Conservation (phyloP, 208 protist species). For the Wallacemonas sp. region DNA sequence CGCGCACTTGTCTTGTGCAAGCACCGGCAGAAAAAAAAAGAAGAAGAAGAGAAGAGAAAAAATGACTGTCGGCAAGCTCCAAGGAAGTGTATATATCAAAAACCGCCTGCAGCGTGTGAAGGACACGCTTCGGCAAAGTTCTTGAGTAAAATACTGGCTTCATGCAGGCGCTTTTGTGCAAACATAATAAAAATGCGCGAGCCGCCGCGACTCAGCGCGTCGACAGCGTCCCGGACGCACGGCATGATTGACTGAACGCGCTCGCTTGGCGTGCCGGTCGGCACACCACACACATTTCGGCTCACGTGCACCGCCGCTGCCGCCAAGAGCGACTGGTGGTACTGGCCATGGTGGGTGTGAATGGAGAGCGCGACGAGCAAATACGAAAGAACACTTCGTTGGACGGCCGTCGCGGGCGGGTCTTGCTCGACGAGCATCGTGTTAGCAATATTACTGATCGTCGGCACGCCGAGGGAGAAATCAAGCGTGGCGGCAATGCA, state of each 20-base stretch:
- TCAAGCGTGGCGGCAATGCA: conserved; percentile 40
- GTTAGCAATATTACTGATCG: conserved; percentile 45
- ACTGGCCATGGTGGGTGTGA: conserved; percentile 58
- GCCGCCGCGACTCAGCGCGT: background rate
- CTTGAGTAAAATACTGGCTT: background rate
- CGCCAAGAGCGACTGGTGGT: conserved; percentile 49
- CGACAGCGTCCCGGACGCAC: conserved; percentile 27
- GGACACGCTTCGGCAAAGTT: background rate
- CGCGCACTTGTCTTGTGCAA: no score
- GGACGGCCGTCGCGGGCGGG: conserved; percentile 41
- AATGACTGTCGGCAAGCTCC: background rate
- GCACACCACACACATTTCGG: conserved; percentile 36
- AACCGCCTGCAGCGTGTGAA: background rate
- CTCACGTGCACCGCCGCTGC: conserved; percentile 68
- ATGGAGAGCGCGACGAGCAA: conserved; percentile 54
- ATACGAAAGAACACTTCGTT: conserved; percentile 56
- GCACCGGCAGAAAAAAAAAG: no score
- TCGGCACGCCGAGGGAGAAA: conserved; percentile 49
- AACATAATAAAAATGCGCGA: conserved; percentile 5
- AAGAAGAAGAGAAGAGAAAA: background rate
- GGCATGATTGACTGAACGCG: conserved; percentile 42
- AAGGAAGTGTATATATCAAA: no score
- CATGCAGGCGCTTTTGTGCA: background rate
- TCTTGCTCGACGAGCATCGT: conserved; percentile 68
- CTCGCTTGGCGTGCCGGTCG: conserved; percentile 38